Evolutionary conservation across 306 rosid species (phyloP), one percentile per base, ranked within the genome.

Genomic region (Clitoria ternatea): DNA sequence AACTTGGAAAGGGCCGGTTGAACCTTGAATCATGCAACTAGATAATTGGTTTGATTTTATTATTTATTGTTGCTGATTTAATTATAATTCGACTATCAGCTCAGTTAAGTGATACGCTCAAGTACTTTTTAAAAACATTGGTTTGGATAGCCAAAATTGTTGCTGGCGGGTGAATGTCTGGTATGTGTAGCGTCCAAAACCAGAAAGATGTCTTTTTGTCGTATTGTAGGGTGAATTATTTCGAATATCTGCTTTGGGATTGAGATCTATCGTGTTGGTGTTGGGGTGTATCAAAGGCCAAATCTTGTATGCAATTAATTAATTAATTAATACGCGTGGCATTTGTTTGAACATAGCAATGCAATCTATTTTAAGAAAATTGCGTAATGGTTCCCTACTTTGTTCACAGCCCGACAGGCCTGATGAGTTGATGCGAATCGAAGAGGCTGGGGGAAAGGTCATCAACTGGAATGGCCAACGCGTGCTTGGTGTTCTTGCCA

Each of bases 391-490:
- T 40, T 64, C 26, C 20, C 4, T 60, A 29, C 11, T 75, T 26
- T 66, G 43, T 71, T 10, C 6, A 39, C 78, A 93, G 98, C 98
- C 98, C 23, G 76, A 81, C 45, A 85, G 94, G 45, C 81, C 86
- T 4, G 97, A 93, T 81, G 98, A 93, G 81, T 72, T 87, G 87
- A 82, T 68, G 83, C 82, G 98, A 83, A 93, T 93, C n/a, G 98
- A 93, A 87, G 91, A 79, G 18, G 97, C 92, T 13, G 97, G 98
- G 40, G 98, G 98, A 59, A 88, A 76, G 73, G 96, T 93, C 69
- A 85, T 93, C 26, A 83, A 84, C 82, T 93, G 97, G 98, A 87
- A 93, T 53, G 98, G 98, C 39, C 82, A 79, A 44, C 98, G 97
- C 6, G 92, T 93, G 66, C 87, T 90, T 0, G 98, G 98, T 56